Conservation (phyloP, 2,329 filamentous ascomycete species). For the Arthrobotrys megalospora region DNA sequence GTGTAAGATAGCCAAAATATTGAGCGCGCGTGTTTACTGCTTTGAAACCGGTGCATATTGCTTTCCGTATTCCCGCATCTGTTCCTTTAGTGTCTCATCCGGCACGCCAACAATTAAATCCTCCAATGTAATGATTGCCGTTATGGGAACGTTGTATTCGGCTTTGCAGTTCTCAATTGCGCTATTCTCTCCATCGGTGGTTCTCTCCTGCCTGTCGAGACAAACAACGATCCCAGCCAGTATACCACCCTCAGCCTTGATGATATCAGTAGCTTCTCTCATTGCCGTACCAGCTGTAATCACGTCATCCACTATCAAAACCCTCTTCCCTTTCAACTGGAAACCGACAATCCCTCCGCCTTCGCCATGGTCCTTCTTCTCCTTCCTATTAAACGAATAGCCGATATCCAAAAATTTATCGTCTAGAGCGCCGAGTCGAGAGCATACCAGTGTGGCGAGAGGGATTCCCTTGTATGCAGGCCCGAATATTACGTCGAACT, state of each 20-base stretch:
- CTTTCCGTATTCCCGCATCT: constrained; percentile 80
- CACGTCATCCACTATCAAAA: constrained; percentile 95
- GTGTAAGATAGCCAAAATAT: not conserved
- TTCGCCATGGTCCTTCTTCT: constrained; percentile 95
- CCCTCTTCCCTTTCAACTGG: constrained; percentile 83
- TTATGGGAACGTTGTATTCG: constrained; percentile 86
- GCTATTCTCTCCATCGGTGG: constrained; percentile 80
- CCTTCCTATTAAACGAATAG: constrained; percentile 96
- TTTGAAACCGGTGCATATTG: constrained; percentile 69
- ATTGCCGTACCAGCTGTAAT: constrained; percentile 96
- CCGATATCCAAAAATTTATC: constrained; percentile 77
- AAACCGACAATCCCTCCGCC: constrained; percentile 93
- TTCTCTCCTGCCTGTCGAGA: constrained; percentile 88
- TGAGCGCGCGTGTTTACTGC: constrained; percentile 19
- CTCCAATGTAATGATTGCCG: constrained; percentile 85
- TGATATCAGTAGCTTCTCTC: constrained; percentile 90
- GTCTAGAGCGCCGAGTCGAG: constrained; percentile 81
- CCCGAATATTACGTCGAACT: constrained; percentile 89
- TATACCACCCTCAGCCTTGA: constrained; percentile 84
- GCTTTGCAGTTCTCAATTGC: constrained; percentile 88
- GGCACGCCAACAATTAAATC: constrained; percentile 83
- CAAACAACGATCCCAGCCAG: constrained; percentile 91
- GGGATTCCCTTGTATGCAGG: constrained; percentile 98
- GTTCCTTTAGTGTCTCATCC: constrained; percentile 75
- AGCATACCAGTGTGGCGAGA: constrained; percentile 82